Percentiles rank a stretch among this genome's conserved stretches.
phyloP scores from a whole-genome alignment of 441 rosid genomes.

The Breynia disticha region DNA sequence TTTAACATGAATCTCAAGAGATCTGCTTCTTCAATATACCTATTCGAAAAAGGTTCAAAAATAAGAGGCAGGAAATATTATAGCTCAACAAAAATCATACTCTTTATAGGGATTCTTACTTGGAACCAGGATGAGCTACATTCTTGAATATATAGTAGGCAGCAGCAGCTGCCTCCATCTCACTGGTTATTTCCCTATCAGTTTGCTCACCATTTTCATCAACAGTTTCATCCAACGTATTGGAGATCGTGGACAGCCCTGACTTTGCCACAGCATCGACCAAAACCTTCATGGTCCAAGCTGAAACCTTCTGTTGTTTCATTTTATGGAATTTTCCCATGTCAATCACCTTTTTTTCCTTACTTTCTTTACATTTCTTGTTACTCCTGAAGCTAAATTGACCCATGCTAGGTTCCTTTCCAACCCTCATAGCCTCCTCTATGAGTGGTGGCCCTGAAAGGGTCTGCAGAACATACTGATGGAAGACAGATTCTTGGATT shows the following conservation, averaged over 20 bases:
- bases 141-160: slow-evolving; percentile 57
- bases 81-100: too few relatives aligned
- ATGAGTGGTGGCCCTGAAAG: slow-evolving; percentile 71
- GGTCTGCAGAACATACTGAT: slow-evolving; percentile 69
- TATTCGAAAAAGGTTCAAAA: slow-evolving; percentile 14
- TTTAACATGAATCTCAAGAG: slow-evolving; percentile 66
- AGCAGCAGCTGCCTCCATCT: slow-evolving; percentile 73
- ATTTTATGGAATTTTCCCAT: slow-evolving; percentile 63
- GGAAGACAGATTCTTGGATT: slow-evolving; percentile 73
- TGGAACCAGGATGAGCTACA: slow-evolving; percentile 29
- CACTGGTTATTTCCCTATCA: slow-evolving; percentile 64
- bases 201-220: slow-evolving; percentile 23
- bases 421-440: slow-evolving; percentile 50
- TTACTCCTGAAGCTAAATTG: slow-evolving; percentile 41
- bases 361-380: slow-evolving; percentile 33
- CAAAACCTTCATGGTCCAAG: slow-evolving; percentile 86
- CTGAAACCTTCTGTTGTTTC: slow-evolving; percentile 76
- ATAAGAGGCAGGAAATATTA: neutral
- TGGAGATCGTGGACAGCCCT: slow-evolving; percentile 62
- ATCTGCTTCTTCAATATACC: slow-evolving; percentile 67
- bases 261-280: slow-evolving; percentile 70
- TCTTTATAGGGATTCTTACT: slow-evolving; percentile 30
- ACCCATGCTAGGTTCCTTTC: slow-evolving; percentile 35
- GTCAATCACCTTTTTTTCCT: slow-evolving; percentile 53
- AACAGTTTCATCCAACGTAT: slow-evolving; percentile 41